A percentile compares a stretch with the other conserved stretches of the same genome.
Evolutionary conservation across 129 eudicot genomes (phyloP).

Genomic region (Escallonia rubra): DNA sequence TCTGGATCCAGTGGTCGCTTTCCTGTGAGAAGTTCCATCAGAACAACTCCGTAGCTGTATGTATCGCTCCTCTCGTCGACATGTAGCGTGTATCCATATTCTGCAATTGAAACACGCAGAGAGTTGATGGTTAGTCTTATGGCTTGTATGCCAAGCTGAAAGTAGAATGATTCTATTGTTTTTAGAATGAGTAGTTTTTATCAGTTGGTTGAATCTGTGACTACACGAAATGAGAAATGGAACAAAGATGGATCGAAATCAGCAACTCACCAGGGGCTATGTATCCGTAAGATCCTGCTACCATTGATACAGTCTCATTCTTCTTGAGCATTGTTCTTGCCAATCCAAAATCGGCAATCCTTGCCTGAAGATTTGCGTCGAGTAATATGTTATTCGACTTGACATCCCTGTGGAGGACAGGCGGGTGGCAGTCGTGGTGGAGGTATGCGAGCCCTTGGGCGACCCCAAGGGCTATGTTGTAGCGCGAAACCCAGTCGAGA

Average conservation of each 20-base stretch:
- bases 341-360: slow-evolving; percentile 85
- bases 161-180: too few species aligned
- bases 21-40: slow-evolving; percentile 78
- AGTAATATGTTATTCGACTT: slow-evolving; percentile 82
- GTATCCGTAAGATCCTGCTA: slow-evolving; percentile 94
- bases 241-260: neutral
- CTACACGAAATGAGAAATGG: too few species aligned
- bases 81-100: slow-evolving; percentile 82
- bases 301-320: slow-evolving; percentile 80
- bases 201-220: too few species aligned
- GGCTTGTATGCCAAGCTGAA: too few species aligned
- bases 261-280: slow-evolving; percentile 83
- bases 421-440: slow-evolving; percentile 86
- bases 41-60: slow-evolving; percentile 90
- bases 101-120: slow-evolving; percentile 29
- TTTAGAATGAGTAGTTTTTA: too few species aligned
- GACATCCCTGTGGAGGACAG: slow-evolving; percentile 80
- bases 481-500: slow-evolving; percentile 85
- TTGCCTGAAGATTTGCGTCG: slow-evolving; percentile 73
- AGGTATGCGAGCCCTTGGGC: slow-evolving; percentile 91
- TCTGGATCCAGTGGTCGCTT: slow-evolving; percentile 62
- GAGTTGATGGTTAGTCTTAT: slow-evolving; percentile 5
- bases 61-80: slow-evolving; percentile 88
- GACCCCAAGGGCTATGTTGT: slow-evolving; percentile 82
- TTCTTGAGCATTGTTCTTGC: slow-evolving; percentile 76